phyloP scores from a whole-genome alignment of 768 basidiomycete species.

The Leccinum truebloodii region DNA sequence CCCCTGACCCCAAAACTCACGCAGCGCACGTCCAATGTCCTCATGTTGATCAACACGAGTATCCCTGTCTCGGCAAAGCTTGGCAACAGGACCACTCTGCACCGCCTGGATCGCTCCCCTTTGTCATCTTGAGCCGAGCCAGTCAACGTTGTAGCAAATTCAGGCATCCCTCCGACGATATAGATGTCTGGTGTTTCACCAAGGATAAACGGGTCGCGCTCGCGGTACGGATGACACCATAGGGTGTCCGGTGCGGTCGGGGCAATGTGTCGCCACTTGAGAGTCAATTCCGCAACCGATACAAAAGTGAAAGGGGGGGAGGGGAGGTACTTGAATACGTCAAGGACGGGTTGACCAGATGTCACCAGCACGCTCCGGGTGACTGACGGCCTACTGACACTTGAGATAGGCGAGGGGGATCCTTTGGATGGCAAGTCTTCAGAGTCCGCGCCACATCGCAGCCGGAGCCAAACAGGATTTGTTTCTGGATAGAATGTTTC shows the following conservation, averaged over 20 bases:
- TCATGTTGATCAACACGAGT: constrained; percentile 77
- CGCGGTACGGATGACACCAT: constrained; percentile 95
- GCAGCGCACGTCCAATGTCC: constrained; percentile 69
- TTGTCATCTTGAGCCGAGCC: constrained; percentile 35
- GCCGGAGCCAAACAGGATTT: constrained; percentile 84
- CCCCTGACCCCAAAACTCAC: constrained; percentile 54
- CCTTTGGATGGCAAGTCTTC: constrained; percentile 18
- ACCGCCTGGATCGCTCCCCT: constrained; percentile 37
- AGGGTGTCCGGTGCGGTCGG: constrained; percentile 98
- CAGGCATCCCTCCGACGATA: constrained; percentile 87
- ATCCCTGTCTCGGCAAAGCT: constrained; percentile 76
- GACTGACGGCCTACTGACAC: constrained; percentile 22
- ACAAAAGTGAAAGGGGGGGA: constrained; percentile 71
- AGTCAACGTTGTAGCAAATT: constrained; percentile 75
- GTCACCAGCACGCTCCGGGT: constrained; percentile 73
- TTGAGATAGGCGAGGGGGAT: constrained; percentile 5
- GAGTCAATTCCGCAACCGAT: constrained; percentile 45
- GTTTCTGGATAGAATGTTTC: constrained; percentile 76
- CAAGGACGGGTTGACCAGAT: constrained; percentile 91
- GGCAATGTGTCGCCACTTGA: constrained; percentile 96
- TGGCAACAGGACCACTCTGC: constrained; percentile 81
- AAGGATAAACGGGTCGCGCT: constrained; percentile 87
- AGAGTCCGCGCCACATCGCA: constrained; percentile 49
- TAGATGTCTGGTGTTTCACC: constrained; percentile 87
- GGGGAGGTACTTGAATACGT: constrained; percentile 91